Base-by-base conservation (phyloP, 768 basidiomycete species). In the Kwoniella shandongensis region DNA sequence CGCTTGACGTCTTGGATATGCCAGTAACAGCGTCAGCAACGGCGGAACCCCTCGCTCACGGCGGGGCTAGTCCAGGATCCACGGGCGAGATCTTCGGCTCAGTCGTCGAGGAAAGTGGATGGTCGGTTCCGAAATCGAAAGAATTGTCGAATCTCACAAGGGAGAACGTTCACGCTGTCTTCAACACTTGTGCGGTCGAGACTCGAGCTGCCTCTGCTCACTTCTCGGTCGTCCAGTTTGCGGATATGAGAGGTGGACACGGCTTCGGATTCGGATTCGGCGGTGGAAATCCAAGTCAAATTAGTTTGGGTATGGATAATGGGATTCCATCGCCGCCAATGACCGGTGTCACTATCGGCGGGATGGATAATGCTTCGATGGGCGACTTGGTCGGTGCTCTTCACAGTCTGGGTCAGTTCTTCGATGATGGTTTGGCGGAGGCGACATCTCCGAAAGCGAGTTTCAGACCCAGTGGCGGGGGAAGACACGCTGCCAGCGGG, bases 1-100 rank as follows among this genome's bases (percentile, higher is more conserved):
- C 91, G 1, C 81, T 97, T 44, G 92, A 93, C 45, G 90, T 97
- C n/a, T 81, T 97, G 5, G 91, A 96, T 66, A 88, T 92, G 66
- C 91, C 91, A 0, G 85, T 40, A 57, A 66, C 44, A 29, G 59
- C 62, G 1, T 39, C 65, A 6, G 46, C 25, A 7, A 22, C 41
- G 4, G 22, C 48, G 17, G 42, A 49, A n/a, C 36, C 35, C 22
- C 32, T 36, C 10, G 59, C 52, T 3, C 26, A 38, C 17, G 48
- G 29, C 23, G 25, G 35, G 17, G 38, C 55, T 4, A 47, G 44
- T n/a, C 48, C 55, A 13, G 40, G 20, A n/a, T 41, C 51, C 7
- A 79, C 81, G 6, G 83, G 85, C 1, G 86, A 85, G 22, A 82
- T 93, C 12, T 93, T 93, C 70, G 90, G 91, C 15, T 39, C 63